A percentile compares a stretch with the other conserved stretches of the same genome.
phyloP scores from a whole-genome alignment of 768 basidiomycete species.

The Aureoboletus auriporus region DNA sequence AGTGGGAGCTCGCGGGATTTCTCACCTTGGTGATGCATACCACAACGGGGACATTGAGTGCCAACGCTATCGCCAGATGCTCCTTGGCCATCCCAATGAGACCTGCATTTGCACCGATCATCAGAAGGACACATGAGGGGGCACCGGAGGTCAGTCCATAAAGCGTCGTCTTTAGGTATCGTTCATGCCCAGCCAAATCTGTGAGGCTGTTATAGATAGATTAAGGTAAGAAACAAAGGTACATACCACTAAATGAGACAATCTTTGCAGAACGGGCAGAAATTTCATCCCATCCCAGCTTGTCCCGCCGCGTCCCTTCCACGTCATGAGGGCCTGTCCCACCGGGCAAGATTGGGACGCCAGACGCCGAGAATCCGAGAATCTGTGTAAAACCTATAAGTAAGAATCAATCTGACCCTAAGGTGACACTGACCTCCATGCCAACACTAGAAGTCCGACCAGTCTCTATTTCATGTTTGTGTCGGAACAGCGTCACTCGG shows the following conservation, averaged over 20 bases:
- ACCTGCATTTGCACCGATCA: constrained; percentile 94
- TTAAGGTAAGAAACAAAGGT: background rate
- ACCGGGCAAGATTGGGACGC: constrained; percentile 74
- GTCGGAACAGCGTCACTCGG: constrained; percentile 87
- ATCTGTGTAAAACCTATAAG: constrained; percentile 47
- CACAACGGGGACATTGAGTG: constrained; percentile 88
- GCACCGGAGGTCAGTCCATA: constrained; percentile 94
- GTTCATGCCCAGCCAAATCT: constrained; percentile 96
- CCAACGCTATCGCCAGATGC: constrained; percentile 91
- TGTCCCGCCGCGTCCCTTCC: constrained; percentile 73
- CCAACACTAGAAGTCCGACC: constrained; percentile 95
- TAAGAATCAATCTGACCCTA: background rate
- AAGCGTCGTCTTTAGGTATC: constrained; percentile 88
- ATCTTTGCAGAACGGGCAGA: constrained; percentile 87
- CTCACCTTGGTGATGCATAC: constrained; percentile 91
- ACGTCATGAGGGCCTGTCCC: constrained; percentile 51
- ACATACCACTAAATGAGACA: constrained; percentile 82
- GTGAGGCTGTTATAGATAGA: background rate
- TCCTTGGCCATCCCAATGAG: constrained; percentile 93
- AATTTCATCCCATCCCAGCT: constrained; percentile 94
- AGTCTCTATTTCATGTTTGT: constrained; percentile 96
- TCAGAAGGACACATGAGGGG: constrained; percentile 87
- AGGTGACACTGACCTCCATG: constrained; percentile 71
- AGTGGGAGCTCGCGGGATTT: background rate
- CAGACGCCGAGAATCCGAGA: constrained; percentile 77